Base-by-base conservation (phyloP, 2,329 filamentous ascomycete genomes). In the Colletotrichum sp. region DNA sequence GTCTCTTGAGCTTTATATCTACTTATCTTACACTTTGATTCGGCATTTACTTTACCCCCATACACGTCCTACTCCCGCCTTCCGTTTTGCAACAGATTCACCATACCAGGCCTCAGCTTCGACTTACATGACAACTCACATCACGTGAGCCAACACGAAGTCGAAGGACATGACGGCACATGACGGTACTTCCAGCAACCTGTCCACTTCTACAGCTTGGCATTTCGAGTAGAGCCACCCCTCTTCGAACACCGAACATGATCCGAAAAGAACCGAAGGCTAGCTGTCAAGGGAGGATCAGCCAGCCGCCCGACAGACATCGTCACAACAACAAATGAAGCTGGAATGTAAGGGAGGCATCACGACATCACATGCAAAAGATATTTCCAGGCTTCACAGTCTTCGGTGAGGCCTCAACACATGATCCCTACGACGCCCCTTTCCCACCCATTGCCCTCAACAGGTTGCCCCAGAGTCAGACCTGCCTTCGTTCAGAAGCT, bases 1-100 rank as follows among this genome's bases (percentile, higher is more conserved):
- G 26, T 26, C 26, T 28, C 39, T 12, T 10, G 18, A 44, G 39
- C 8, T 44, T 44, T n/a, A 0, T 6, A 44, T n/a, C 0, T 44
- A 0, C 39, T 44, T 12, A 10, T 1, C 0, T 3, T 44, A 0
- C 10, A 3, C 9, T 3, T 10, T 44, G 18, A 44, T 44, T 44
- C 39, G 9, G 1, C 39, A 6, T 3, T 10, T 2, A 1, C 39
- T 10, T n/a, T n/a, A n/a, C 9, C 8, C 8, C 5, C 36, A 39
- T 18, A 44, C 26, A 26, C 26, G 26, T 26, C 26, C 26, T 44
- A 12, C 18, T 2, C 0, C 8, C 18, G 18, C 18, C 39, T n/a
- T 6, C 39, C 0, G 1, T 44, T 44, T 0, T 44, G 1, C 39
- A 44, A n/a, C 16, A n/a, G 16, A 44, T n/a, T 44, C 18, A 0